These are phyloP conservation scores for Geosmithia flava DNA, from an alignment of 2,329 filamentous ascomycete species.

Conservation along the genomic window DNA sequence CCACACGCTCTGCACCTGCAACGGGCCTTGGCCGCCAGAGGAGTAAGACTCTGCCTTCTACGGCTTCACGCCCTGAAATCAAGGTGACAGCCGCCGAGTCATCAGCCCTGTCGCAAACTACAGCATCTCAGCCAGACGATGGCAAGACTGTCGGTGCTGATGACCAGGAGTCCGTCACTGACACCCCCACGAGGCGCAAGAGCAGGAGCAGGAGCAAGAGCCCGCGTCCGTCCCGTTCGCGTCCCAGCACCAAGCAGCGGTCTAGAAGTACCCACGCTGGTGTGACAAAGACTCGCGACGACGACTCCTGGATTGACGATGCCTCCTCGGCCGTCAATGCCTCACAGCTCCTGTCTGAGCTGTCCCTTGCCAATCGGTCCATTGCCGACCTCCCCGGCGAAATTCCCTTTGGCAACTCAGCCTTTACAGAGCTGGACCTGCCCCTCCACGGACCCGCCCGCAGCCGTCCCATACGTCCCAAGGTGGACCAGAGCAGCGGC, in stretches of 20 bases:
- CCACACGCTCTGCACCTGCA: background rate
- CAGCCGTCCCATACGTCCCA: slow-evolving; percentile 24
- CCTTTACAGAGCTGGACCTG: slow-evolving; percentile 53
- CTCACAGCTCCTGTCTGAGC: slow-evolving; percentile 15
- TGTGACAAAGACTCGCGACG: slow-evolving; percentile 11
- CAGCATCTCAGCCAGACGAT: slow-evolving; percentile 6
- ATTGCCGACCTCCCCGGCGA: slow-evolving; percentile 43
- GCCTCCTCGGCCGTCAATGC: slow-evolving; percentile 10
- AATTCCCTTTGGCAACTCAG: slow-evolving; percentile 52
- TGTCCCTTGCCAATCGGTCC: slow-evolving; percentile 32
- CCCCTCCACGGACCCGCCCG: slow-evolving; percentile 34
- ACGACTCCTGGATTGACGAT: slow-evolving; percentile 16
- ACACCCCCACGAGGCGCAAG: slow-evolving; percentile 25
- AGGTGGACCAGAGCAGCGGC: slow-evolving; percentile 24
- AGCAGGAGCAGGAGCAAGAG: background rate
- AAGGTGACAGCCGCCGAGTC: background rate
- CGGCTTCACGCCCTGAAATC: background rate
- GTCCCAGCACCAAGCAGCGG: slow-evolving; percentile 8
- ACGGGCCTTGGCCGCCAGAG: slow-evolving; percentile 11
- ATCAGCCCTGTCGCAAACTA: background rate
- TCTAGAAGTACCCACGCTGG: slow-evolving; percentile 11
- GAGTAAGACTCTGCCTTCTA: slow-evolving; percentile 10
- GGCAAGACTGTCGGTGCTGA: slow-evolving; percentile 12
- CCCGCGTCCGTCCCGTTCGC: slow-evolving; percentile 2
- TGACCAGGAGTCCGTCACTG: slow-evolving; percentile 18